Evolutionary conservation across 768 basidiomycete species (phyloP), one percentile per base, ranked within the genome.

Genomic region (Rhodotorula toruloides): DNA sequence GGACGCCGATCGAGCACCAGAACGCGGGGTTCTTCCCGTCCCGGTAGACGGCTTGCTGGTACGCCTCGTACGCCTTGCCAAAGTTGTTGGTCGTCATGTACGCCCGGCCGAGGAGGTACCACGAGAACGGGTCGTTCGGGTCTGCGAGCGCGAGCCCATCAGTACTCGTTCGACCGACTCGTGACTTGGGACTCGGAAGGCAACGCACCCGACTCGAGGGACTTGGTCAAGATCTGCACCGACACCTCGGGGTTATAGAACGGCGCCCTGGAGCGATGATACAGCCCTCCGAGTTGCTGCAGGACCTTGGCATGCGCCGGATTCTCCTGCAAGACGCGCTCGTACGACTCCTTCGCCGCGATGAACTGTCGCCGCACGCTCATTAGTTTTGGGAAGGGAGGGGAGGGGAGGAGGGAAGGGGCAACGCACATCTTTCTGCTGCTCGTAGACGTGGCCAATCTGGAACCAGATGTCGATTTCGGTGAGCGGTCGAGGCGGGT

Each of bases 391-490:
- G 62, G 50, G 46, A 50, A 31, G 34, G 34, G 44, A 0, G 13
- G 37, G 36, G 10, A 9, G 11, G 22, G 22, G 2, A 29, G 11
- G 4, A n/a, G 5, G 25, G 19, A 25, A 44, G 12, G 6, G 22
- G n/a, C 34, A 12, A 80, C 84, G 78, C 76, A 93, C 93, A 77
- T 98, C 92, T 79, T 91, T 88, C 78, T 94, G 90, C 76, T 96
- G 93, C 78, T 98, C 96, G 74, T 90, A 91, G 27, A 98, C 94
- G 75, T 98, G 96, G 4, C 96, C 96, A 67, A 99, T 96, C 79
- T 99, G 96, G 85, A 98, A 98, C 92, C 93, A 98, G 70, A 99
- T 98, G 73, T 99, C 96, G 61, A 91, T 89, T 73, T 93, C 89
- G 22, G 93, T 94, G 39, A 99, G 86, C 3, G 96, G 96, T 70